Evolutionary conservation across 2,329 filamentous ascomycete genomes (phyloP).

Genomic region (Aspergillus aculeatus): DNA sequence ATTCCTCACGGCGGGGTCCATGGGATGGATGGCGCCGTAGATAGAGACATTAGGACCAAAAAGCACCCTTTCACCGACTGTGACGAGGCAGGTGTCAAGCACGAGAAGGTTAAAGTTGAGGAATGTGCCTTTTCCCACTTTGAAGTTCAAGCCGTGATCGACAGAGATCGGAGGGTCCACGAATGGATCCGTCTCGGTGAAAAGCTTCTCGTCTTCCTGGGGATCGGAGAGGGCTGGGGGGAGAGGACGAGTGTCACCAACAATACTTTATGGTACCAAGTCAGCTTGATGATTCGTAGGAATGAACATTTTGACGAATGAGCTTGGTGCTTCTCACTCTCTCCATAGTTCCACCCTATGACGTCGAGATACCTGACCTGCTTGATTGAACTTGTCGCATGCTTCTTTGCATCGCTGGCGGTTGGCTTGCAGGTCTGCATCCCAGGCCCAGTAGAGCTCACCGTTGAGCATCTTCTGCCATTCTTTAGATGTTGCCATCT

Average conservation of each 20-base stretch:
- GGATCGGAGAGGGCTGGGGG: slow-evolving; percentile 21
- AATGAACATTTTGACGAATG: background rate
- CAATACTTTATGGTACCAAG: slow-evolving; percentile 17
- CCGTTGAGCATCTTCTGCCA: slow-evolving; percentile 31
- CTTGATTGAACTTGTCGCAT: slow-evolving; percentile 28
- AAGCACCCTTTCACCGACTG: slow-evolving; percentile 53
- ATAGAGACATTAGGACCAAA: slow-evolving; percentile 55
- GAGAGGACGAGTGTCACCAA: slow-evolving; percentile 24
- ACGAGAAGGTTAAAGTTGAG: slow-evolving; percentile 59
- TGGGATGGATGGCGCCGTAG: slow-evolving; percentile 54
- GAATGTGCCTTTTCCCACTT: slow-evolving; percentile 50
- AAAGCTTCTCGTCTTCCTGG: slow-evolving; percentile 23
- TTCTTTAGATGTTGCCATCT: slow-evolving; percentile 26
- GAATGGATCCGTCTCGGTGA: slow-evolving; percentile 44
- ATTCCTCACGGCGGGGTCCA: slow-evolving; percentile 48
- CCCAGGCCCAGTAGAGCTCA: slow-evolving; percentile 28
- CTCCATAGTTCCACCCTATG: slow-evolving; percentile 27
- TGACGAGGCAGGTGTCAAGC: slow-evolving; percentile 53
- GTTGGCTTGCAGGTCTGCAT: slow-evolving; percentile 28
- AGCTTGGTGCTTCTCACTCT: slow-evolving; percentile 17
- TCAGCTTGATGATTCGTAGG: background rate
- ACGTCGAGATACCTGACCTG: slow-evolving; percentile 22
- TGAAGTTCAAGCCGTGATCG: slow-evolving; percentile 67
- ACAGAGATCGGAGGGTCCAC: slow-evolving; percentile 63
- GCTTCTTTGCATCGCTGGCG: slow-evolving; percentile 28